A percentile compares a stretch with the other conserved stretches of the same genome.
Evolutionary conservation across 768 basidiomycete genomes (phyloP).

Genomic region (Rhizopogon roseolus): DNA sequence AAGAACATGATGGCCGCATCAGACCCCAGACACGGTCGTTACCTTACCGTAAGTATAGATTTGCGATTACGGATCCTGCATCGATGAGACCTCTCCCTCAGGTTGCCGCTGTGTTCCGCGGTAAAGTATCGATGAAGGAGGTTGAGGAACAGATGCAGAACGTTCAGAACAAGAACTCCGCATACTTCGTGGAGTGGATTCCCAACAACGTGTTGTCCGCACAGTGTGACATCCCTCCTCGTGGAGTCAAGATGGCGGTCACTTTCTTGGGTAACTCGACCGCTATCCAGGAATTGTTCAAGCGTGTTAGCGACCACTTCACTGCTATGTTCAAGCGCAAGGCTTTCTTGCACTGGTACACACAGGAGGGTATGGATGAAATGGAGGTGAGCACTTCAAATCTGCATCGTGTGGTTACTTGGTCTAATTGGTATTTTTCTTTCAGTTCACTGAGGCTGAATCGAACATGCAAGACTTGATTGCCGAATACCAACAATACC

Average conservation of each 20-base stretch:
- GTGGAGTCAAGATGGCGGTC: constrained; percentile 93
- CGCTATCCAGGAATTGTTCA: constrained; percentile 96
- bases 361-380: constrained; percentile 99
- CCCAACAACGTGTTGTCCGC: constrained; percentile 98
- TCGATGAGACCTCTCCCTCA: constrained; percentile 15
- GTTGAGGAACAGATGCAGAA: constrained; percentile 99
- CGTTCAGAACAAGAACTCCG: constrained; percentile 95
- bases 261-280: constrained; percentile 98
- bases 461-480: constrained; percentile 99
- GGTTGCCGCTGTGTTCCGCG: constrained; percentile 97
- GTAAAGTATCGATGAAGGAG: constrained; percentile 99
- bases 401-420: background rate
- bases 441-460: constrained; percentile 93
- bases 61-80: background rate
- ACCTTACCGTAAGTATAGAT: constrained; percentile 71
- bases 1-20: constrained; percentile 99
- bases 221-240: constrained; percentile 96
- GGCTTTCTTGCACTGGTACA: constrained; percentile 99
- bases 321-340: constrained; percentile 99
- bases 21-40: constrained; percentile 94
- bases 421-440: constrained; percentile 1
- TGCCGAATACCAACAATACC: constrained; percentile 96
- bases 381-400: constrained; percentile 61
- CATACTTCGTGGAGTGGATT: constrained; percentile 99
- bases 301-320: constrained; percentile 98